phyloP scores from a whole-genome alignment of 345 rosid genomes.

The Sapria himalayana region DNA sequence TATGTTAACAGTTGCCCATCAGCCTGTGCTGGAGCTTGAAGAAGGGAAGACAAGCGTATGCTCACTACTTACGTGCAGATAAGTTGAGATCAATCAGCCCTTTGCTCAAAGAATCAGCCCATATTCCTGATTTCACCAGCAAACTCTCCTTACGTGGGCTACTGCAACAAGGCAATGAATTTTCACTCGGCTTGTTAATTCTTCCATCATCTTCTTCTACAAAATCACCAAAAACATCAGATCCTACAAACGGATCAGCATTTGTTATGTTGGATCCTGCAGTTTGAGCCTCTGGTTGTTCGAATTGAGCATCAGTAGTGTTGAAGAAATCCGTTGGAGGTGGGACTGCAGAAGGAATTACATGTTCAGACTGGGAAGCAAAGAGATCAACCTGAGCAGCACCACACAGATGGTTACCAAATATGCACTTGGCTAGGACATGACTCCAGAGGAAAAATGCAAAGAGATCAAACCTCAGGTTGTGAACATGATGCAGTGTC shows the following conservation, averaged over 20 bases:
- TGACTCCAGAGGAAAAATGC: slow-evolving; percentile 2
- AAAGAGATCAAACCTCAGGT: slow-evolving; percentile 26
- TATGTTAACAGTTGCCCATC: not conserved
- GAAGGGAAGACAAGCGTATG: not conserved
- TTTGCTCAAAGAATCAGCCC: slow-evolving; percentile 95
- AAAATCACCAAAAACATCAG: slow-evolving; percentile 36
- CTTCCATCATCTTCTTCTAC: slow-evolving; percentile 19
- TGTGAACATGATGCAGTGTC: slow-evolving; percentile 26
- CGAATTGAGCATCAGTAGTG: slow-evolving; percentile 25
- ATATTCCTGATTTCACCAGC: slow-evolving; percentile 82
- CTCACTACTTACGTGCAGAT: slow-evolving; percentile 63
- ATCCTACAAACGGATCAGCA: slow-evolving; percentile 57
- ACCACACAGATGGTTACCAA: slow-evolving; percentile 14
- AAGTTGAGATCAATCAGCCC: slow-evolving; percentile 94
- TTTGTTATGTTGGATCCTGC: slow-evolving; percentile 15
- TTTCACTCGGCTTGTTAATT: slow-evolving; percentile 19
- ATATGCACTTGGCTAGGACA: too few relatives aligned
- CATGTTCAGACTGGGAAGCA: slow-evolving; percentile 27
- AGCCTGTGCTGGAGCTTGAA: not conserved
- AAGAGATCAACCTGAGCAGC: slow-evolving; percentile 32
- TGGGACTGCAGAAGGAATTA: slow-evolving; percentile 27
- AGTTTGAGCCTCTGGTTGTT: slow-evolving; percentile 29
- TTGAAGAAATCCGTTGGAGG: slow-evolving; percentile 44
- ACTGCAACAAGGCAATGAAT: too few relatives aligned
- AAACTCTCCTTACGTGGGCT: slow-evolving; percentile 41